Conservation (phyloP, 202 grass and related monocot species). For the Setaria italica region DNA sequence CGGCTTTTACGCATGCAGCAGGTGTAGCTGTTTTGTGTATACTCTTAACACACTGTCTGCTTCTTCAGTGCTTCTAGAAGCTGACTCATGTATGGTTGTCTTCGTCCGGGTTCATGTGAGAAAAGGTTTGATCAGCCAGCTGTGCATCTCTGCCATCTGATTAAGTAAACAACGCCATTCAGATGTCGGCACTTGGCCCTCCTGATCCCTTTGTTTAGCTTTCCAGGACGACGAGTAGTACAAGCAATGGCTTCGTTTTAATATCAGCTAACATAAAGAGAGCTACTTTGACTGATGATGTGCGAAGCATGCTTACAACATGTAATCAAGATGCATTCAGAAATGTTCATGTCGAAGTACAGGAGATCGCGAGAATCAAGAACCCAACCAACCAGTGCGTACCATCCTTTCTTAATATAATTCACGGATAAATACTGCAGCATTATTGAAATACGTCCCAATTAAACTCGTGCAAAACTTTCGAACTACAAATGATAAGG, state of each 20-base stretch:
- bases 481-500: background rate
- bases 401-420: no score
- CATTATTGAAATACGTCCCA: background rate
- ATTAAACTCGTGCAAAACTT: background rate
- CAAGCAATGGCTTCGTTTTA: background rate
- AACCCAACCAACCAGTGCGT: background rate
- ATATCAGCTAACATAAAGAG: background rate
- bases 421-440: background rate
- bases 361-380: background rate
- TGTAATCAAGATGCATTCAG: background rate
- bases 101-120: constrained; percentile 6
- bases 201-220: background rate
- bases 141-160: background rate
- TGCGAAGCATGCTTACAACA: background rate
- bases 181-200: background rate
- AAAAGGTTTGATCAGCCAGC: constrained; percentile 4
- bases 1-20: background rate
- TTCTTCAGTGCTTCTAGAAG: constrained; percentile 42
- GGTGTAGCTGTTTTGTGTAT: background rate
- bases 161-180: background rate
- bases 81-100: constrained; percentile 12
- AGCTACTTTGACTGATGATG: background rate
- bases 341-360: background rate
- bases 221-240: background rate
- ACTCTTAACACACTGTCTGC: background rate